These are phyloP conservation scores for Abortiporus biennis DNA, from an alignment of 1,284 basidiomycete species.

Conservation along the genomic window DNA sequence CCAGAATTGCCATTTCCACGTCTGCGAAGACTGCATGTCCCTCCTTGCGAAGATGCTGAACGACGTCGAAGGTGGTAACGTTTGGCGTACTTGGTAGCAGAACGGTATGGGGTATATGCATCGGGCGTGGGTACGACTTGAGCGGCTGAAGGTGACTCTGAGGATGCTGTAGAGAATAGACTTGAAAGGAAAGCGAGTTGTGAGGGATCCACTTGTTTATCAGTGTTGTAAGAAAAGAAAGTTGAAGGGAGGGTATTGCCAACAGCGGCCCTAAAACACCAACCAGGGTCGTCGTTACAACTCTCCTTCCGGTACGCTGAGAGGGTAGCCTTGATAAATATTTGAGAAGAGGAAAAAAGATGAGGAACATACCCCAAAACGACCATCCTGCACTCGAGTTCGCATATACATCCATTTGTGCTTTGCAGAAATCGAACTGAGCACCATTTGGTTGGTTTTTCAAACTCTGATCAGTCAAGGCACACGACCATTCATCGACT, in stretches of 20 bases:
- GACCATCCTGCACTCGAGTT: conserved; percentile 60
- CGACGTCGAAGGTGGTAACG: background rate
- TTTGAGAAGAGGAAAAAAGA: conserved; percentile 1
- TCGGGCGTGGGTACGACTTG: too few relatives aligned
- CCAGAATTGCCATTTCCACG: background rate
- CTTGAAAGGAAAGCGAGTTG: conserved; percentile 11
- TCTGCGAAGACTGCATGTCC: background rate
- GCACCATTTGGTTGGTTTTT: conserved; percentile 38
- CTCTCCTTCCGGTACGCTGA: conserved; percentile 55
- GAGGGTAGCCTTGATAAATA: conserved; percentile 1
- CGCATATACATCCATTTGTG: conserved; percentile 57
- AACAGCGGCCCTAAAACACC: conserved; percentile 63
- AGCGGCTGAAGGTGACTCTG: background rate
- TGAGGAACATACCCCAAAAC: conserved; percentile 60
- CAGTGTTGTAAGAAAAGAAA: conserved; percentile 48
- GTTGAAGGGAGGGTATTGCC: conserved; percentile 47
- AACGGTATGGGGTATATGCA: too few relatives aligned
- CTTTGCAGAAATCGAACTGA: conserved; percentile 54
- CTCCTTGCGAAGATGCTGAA: background rate
- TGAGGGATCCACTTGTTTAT: conserved; percentile 15
- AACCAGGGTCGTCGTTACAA: conserved; percentile 52
- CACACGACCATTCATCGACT: conserved; percentile 71
- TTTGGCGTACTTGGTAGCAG: too few relatives aligned
- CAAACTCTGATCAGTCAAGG: conserved; percentile 54
- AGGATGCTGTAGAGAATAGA: background rate